These are phyloP conservation scores for Lactarius trivialis DNA, from an alignment of 768 basidiomycete species.

Conservation along the genomic window DNA sequence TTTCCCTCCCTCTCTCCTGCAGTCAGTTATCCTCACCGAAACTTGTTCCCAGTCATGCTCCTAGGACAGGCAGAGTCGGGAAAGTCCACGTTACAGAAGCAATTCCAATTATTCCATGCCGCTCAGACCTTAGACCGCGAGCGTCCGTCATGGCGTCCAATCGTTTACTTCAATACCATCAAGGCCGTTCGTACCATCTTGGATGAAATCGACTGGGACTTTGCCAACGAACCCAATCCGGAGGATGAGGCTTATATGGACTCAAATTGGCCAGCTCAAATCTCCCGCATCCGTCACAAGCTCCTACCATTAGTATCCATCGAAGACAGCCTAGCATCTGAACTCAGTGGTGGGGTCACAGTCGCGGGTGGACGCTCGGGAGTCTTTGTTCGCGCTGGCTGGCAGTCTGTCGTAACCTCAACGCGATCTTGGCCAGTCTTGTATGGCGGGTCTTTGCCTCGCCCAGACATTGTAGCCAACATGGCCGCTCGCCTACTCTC, in stretches of 20 bases:
- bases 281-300: conserved; percentile 46
- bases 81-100: conserved; percentile 80
- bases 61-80: conserved; percentile 75
- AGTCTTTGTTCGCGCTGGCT: conserved; percentile 64
- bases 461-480: conserved; percentile 37
- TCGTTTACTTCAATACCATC: conserved; percentile 47
- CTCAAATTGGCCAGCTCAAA: conserved; percentile 36
- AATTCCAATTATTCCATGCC: conserved; percentile 77
- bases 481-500: conserved; percentile 52
- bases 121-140: conserved; percentile 36
- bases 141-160: conserved; percentile 38
- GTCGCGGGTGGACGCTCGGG: conserved; percentile 54
- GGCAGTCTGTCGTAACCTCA: conserved; percentile 54
- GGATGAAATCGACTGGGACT: conserved; percentile 26
- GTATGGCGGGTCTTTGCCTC: conserved; percentile 27
- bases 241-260: conserved; percentile 20
- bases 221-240: conserved; percentile 14
- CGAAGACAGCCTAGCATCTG: conserved; percentile 61
- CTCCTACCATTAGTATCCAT: conserved; percentile 60
- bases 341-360: conserved; percentile 59
- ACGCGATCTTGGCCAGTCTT: conserved; percentile 39
- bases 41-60: conserved; percentile 48
- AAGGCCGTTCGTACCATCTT: conserved; percentile 25
- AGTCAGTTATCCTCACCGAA: neutral
- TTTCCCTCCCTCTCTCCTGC: neutral